Evolutionary conservation across 257 asterid species (phyloP).

Genomic region (Solanum arcanum): DNA sequence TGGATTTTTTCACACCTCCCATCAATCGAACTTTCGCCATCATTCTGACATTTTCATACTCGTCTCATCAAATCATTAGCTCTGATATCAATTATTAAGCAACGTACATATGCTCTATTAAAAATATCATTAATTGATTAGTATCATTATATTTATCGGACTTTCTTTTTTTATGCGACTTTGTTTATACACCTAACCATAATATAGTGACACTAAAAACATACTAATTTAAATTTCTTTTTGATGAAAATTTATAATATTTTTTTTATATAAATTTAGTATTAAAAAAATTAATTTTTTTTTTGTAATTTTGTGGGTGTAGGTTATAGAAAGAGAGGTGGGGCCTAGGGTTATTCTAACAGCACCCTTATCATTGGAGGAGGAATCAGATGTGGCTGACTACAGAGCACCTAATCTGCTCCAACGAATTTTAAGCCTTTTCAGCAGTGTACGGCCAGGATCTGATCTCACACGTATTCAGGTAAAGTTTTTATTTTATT

Average conservation of each 20-base stretch:
- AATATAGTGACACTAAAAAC: not conserved
- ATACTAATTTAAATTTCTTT: no score
- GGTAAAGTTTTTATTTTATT: conserved; percentile 25
- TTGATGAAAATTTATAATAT: not conserved
- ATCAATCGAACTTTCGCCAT: not conserved
- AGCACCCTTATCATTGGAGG: conserved; percentile 50
- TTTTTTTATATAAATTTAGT: no score
- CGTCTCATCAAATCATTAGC: not conserved
- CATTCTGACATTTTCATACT: not conserved
- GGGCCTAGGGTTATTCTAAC: conserved; percentile 32
- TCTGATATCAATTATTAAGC: not conserved
- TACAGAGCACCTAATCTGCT: conserved; percentile 58
- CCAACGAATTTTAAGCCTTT: conserved; percentile 54
- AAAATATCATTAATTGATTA: no score
- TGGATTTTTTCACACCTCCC: not conserved
- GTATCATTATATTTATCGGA: no score
- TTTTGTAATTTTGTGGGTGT: not conserved
- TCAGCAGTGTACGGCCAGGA: conserved; percentile 45
- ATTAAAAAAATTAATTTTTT: no score
- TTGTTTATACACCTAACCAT: not conserved
- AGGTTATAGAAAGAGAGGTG: conserved; percentile 26
- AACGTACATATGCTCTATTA: no score
- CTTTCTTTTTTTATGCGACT: not conserved
- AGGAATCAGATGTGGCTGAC: conserved; percentile 20
- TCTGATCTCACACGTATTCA: conserved; percentile 73